Percentiles rank a stretch among this genome's conserved stretches.
phyloP scores from a whole-genome alignment of 768 basidiomycete species.

The Boletellus emodensis region DNA sequence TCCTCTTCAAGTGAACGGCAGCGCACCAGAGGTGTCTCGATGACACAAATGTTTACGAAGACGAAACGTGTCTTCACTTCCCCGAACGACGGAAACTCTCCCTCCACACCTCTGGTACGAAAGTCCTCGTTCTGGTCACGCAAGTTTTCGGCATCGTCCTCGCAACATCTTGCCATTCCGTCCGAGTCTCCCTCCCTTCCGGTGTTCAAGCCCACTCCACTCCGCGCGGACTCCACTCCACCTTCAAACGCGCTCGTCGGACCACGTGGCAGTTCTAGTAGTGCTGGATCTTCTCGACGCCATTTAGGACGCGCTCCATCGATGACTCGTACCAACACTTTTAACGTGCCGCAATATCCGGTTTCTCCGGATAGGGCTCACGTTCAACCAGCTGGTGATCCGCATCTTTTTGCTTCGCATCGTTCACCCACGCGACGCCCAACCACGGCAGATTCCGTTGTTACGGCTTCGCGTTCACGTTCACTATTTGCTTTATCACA shows the following conservation, averaged over 20 bases:
- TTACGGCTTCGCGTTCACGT: constrained; percentile 29
- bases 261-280: constrained; percentile 19
- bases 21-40: constrained; percentile 54
- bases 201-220: constrained; percentile 40
- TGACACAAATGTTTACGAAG: constrained; percentile 43
- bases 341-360: constrained; percentile 12
- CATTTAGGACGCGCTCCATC: constrained; percentile 36
- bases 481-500: constrained; percentile 27
- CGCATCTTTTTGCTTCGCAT: constrained; percentile 12
- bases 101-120: constrained; percentile 44
- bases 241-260: constrained; percentile 13
- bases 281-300: constrained; percentile 39
- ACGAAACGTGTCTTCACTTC: constrained; percentile 43
- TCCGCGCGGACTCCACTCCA: constrained; percentile 32
- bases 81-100: constrained; percentile 14
- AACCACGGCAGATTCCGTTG: constrained; percentile 39
- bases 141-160: constrained; percentile 40
- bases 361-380: constrained; percentile 3
- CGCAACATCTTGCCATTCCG: constrained; percentile 28
- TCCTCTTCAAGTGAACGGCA: constrained; percentile 19
- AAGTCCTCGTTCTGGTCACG: constrained; percentile 68
- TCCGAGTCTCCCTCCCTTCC: constrained; percentile 35
- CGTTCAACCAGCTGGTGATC: constrained; percentile 17
- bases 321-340: constrained; percentile 4
- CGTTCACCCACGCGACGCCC: constrained; percentile 32